Percentiles rank a stretch among this genome's conserved stretches.
Evolutionary conservation across 148 eudicot species (phyloP).

Genomic region (Chenopodium quinoa): DNA sequence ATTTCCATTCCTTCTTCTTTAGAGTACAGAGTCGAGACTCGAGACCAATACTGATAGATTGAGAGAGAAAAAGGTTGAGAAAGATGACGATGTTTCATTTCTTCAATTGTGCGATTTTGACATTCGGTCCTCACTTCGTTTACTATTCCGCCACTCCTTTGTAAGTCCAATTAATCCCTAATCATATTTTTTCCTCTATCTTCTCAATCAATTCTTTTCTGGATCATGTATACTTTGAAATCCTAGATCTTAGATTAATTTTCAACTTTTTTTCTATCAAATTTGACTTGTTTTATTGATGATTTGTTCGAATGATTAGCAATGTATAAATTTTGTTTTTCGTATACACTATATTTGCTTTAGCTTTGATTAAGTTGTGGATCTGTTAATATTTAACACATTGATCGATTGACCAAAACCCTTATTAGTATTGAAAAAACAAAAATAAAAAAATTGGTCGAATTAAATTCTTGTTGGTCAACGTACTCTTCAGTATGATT

Average conservation of each 20-base stretch:
- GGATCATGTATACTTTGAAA: not conserved
- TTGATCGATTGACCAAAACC: not conserved
- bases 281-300: not conserved
- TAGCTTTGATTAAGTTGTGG: not conserved
- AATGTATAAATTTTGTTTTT: not conserved
- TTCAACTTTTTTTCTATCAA: not conserved
- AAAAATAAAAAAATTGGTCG: not conserved
- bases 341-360: not conserved
- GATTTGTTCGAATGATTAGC: not conserved
- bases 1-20: not conserved
- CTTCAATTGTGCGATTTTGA: slow-evolving; percentile 91
- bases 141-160: slow-evolving; percentile 95
- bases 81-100: slow-evolving; percentile 93
- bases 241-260: not conserved
- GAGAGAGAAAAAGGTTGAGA: slow-evolving; percentile 5
- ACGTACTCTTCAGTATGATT: not conserved
- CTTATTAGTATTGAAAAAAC: too few species aligned
- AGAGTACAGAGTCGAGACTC: not conserved
- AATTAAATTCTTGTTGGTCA: not conserved
- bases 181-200: not conserved
- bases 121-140: slow-evolving; percentile 97
- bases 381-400: not conserved
- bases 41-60: not conserved
- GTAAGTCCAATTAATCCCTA: slow-evolving; percentile 33
- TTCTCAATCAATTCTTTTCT: not conserved